A percentile compares a stretch with the other conserved stretches of the same genome.
These are phyloP conservation scores for Hyaloperonospora arabidopsidis DNA, from an alignment of 352 stramenopile species.

Conservation along the genomic window DNA sequence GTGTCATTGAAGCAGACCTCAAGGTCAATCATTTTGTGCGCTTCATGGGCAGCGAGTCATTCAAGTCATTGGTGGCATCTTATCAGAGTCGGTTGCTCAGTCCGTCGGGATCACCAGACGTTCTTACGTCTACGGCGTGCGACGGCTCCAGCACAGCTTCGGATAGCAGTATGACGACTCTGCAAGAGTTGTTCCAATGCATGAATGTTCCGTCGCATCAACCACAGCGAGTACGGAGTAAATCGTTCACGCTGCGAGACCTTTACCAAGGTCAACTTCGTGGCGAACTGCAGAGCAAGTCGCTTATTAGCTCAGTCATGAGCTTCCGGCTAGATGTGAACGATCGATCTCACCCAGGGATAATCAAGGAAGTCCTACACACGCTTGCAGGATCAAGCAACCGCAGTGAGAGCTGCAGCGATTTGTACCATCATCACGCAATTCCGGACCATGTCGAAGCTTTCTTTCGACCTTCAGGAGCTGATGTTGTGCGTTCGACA, in stretches of 20 bases:
- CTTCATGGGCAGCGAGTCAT: constrained; percentile 77
- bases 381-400: constrained; percentile 45
- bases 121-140: constrained; percentile 15
- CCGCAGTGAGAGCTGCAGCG: constrained; percentile 39
- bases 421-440: constrained; percentile 64
- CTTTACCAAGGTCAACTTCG: constrained; percentile 59
- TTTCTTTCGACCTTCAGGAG: constrained; percentile 64
- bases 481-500: constrained; percentile 52
- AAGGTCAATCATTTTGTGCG: constrained; percentile 84
- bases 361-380: constrained; percentile 67
- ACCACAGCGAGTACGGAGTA: constrained; percentile 61
- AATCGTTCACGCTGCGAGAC: constrained; percentile 57
- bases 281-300: constrained; percentile 49
- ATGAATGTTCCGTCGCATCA: constrained; percentile 84
- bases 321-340: constrained; percentile 58
- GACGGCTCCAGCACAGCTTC: constrained; percentile 44
- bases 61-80: constrained; percentile 67
- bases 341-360: constrained; percentile 43
- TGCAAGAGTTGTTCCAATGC: constrained; percentile 83
- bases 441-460: constrained; percentile 79
- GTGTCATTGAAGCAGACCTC: constrained; percentile 64
- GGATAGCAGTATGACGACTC: constrained; percentile 70
- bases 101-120: constrained; percentile 36
- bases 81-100: constrained; percentile 72
- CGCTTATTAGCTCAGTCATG: constrained; percentile 63